Base-by-base conservation (phyloP, 768 basidiomycete genomes). In the Pisolithus sp. region DNA sequence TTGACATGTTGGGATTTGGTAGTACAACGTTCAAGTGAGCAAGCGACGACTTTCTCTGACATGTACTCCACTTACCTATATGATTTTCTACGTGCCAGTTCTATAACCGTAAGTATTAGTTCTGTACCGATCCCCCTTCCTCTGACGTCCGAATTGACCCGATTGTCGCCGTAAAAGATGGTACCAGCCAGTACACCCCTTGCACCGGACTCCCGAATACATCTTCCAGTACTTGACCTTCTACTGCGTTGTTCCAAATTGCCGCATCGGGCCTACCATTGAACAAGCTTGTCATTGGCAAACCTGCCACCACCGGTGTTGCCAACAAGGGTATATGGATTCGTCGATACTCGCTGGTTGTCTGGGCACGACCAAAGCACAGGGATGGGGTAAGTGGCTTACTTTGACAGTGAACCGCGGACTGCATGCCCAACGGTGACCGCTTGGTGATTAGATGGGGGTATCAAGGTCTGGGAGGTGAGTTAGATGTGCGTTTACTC, bases 231-330 rank as follows among this genome's bases (percentile, higher is more conserved):
- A 50, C 58, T 7, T 79, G 65, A 65, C 78, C 78, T 0, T 47
- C 67, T n/a, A 71, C 73, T 0, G 66, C 76, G 0, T 61, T 80
- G 30, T 76, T 80, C 62, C 69, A 79, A 56, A 77, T 80, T 49
- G 66, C 69, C 18, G 73, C 74, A 2, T 77, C 68, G 53, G 84
- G 83, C 20, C 77, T n/a, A n/a, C n/a, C n/a, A n/a, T n/a, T n/a
- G n/a, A n/a, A n/a, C n/a, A 89, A 90, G 67, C 72, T 89, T 46
- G 80, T 89, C 54, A 85, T 90, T 59, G 86, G 86, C 4, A 90
- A 90, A 66, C 86, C 86, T 1, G 81, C 79, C 2, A 50, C 73
- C 0, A 55, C n/a, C n/a, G n/a, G n/a, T n/a, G 79, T 81, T 48
- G 82, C 83, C 3, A 75, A 54, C 54, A 85, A 78, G 82, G 75